Evolutionary conservation across 441 rosid genomes (phyloP).

Genomic region (Theobroma grandiflorum): DNA sequence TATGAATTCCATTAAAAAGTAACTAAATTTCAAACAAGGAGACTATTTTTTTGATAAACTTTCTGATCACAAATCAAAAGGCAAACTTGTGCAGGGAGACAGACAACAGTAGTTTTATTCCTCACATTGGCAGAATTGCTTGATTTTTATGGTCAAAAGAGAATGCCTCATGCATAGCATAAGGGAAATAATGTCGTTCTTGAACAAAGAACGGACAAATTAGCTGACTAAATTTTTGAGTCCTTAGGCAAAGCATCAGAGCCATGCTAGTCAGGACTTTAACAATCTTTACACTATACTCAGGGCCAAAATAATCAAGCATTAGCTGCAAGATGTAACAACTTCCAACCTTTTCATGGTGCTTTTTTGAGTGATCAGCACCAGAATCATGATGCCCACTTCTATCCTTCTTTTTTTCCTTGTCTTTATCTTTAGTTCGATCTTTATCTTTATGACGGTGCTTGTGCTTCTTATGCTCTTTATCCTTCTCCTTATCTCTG

Average conservation of each 20-base stretch:
- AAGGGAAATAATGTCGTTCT: neutral
- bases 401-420: conserved; percentile 80
- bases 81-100: neutral
- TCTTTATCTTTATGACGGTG: conserved; percentile 86
- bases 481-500: conserved; percentile 65
- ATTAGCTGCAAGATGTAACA: conserved; percentile 38
- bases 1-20: conserved; percentile 5
- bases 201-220: conserved; percentile 2
- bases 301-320: conserved; percentile 21
- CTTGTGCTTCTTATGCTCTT: conserved; percentile 88
- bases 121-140: neutral
- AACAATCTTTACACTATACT: neutral
- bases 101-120: neutral
- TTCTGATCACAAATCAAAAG: neutral
- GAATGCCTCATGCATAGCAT: neutral
- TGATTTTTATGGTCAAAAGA: neutral
- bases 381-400: conserved; percentile 84
- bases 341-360: conserved; percentile 79
- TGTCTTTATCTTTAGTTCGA: conserved; percentile 51
- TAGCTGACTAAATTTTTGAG: neutral
- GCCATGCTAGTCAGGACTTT: neutral
- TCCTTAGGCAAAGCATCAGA: neutral
- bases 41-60: neutral
- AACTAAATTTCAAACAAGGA: neutral
- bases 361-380: conserved; percentile 44